A percentile compares a stretch with the other conserved stretches of the same genome.
Evolutionary conservation across 2,329 filamentous ascomycete species (phyloP).

Genomic region (Neofusicoccum umdonicola): DNA sequence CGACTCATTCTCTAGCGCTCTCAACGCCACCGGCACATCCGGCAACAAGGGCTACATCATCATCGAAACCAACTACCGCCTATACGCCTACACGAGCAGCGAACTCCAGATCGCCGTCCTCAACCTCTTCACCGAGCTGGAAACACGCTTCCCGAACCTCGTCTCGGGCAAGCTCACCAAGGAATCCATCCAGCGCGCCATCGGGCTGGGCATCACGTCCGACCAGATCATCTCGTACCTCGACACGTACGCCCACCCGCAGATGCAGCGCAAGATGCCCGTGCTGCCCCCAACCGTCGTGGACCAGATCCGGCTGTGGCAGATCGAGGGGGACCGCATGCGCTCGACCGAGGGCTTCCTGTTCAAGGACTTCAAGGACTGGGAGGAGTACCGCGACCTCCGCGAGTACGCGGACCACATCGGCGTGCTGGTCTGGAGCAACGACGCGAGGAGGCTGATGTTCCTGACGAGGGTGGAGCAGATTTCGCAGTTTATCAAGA

Average conservation of each 20-base stretch:
- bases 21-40: slow-evolving; percentile 45
- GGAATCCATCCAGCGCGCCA: slow-evolving; percentile 80
- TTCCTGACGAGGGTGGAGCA: slow-evolving; percentile 92
- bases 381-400: slow-evolving; percentile 68
- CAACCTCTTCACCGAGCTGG: slow-evolving; percentile 81
- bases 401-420: slow-evolving; percentile 80
- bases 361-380: slow-evolving; percentile 80
- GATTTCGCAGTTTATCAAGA: slow-evolving; percentile 56
- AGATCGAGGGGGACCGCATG: slow-evolving; percentile 94
- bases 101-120: slow-evolving; percentile 93
- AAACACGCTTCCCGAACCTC: slow-evolving; percentile 90
- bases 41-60: slow-evolving; percentile 82
- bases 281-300: slow-evolving; percentile 92
- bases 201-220: slow-evolving; percentile 85
- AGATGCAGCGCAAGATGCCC: slow-evolving; percentile 75
- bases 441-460: slow-evolving; percentile 75
- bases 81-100: slow-evolving; percentile 95
- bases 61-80: slow-evolving; percentile 94
- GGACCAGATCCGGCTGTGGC: slow-evolving; percentile 96
- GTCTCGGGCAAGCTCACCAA: slow-evolving; percentile 89
- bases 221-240: slow-evolving; percentile 96
- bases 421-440: slow-evolving; percentile 86
- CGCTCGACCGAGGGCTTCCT: slow-evolving; percentile 78
- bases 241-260: slow-evolving; percentile 86
- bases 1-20: slow-evolving; percentile 66